Evolutionary conservation across 2,329 filamentous ascomycete genomes (phyloP), one percentile per base, ranked within the genome.

Genomic region (Venturiaceae sp.): DNA sequence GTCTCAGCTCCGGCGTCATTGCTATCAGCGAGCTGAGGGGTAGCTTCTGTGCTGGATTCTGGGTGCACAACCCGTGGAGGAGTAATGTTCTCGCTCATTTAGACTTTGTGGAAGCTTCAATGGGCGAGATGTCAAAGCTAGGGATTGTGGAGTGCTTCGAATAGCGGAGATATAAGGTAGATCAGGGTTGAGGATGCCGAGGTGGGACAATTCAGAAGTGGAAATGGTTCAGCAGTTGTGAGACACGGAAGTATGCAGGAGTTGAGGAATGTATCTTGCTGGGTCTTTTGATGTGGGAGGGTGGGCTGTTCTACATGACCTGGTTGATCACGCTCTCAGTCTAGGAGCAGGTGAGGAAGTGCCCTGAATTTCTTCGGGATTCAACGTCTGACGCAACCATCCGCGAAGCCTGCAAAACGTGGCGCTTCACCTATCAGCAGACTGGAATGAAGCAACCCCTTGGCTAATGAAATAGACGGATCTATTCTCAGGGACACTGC

Each of bases 1-100:
- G 21, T 23, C 21, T 53, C 34, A 21, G 59, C 55, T 28, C 62
- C 63, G 41, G 47, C 58, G 21, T 9, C 33, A 7, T 26, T 34
- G 9, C 14, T 21, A 33, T n/a, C 23, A 50, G 44, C 7, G 30
- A 30, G 44, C 9, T 32, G 26, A 23, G 44, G 14, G 28, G 30
- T 16, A 50, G 26, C 13, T n/a, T 50, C 44, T 5, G 26, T 50
- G 13, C 44, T 30, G n/a, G 23, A 30, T 11, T 14, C 21, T 16
- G 41, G 41, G 7, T 47, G 41, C 14, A 47, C 6, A 21, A 47
- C 23, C 21, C 11, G 26, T 28, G 41, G 41, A 14, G 21, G 11
- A 14, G 44, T n/a, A 8, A n/a, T 50, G n/a, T 30, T 50, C 14
- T 9, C 44, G 44, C 44, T 50, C 44, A 50, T 50, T 30, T 32